These are phyloP conservation scores for Solioccasus polychromus DNA, from an alignment of 768 basidiomycete genomes.

Conservation along the genomic window DNA sequence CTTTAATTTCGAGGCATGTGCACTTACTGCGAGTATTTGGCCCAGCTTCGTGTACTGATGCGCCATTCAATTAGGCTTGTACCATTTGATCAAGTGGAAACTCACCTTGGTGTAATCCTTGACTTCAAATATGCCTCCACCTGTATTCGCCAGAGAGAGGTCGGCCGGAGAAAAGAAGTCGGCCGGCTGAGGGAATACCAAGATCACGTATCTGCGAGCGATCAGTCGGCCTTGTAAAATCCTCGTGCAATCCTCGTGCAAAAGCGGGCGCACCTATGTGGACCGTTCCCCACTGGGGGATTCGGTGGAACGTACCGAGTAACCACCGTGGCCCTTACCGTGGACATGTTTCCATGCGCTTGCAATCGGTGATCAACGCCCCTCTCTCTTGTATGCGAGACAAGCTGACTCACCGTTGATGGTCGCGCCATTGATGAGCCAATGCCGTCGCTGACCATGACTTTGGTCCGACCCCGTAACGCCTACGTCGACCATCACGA, in stretches of 20 bases:
- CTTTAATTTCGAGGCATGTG: not conserved
- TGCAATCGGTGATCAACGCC: not conserved
- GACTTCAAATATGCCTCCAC: constrained; percentile 57
- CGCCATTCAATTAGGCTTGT: not conserved
- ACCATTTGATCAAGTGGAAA: not conserved
- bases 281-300: constrained; percentile 65
- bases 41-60: constrained; percentile 54
- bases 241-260: not conserved
- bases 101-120: constrained; percentile 53
- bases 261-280: constrained; percentile 62
- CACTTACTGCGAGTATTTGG: constrained; percentile 54
- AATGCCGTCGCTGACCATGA: constrained; percentile 69
- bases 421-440: constrained; percentile 70
- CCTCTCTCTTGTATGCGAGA: not conserved
- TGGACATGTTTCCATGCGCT: constrained; percentile 38
- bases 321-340: constrained; percentile 44
- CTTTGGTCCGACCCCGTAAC: constrained; percentile 58
- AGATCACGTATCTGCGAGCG: constrained; percentile 57
- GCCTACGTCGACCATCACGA: constrained; percentile 76
- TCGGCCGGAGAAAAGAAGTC: constrained; percentile 60
- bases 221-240: not conserved
- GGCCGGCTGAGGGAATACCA: constrained; percentile 62
- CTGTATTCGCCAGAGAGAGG: constrained; percentile 46
- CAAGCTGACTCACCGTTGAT: constrained; percentile 39
- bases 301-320: constrained; percentile 72